phyloP scores from a whole-genome alignment of 1,284 basidiomycete species.

The Chalciporus sp. region DNA sequence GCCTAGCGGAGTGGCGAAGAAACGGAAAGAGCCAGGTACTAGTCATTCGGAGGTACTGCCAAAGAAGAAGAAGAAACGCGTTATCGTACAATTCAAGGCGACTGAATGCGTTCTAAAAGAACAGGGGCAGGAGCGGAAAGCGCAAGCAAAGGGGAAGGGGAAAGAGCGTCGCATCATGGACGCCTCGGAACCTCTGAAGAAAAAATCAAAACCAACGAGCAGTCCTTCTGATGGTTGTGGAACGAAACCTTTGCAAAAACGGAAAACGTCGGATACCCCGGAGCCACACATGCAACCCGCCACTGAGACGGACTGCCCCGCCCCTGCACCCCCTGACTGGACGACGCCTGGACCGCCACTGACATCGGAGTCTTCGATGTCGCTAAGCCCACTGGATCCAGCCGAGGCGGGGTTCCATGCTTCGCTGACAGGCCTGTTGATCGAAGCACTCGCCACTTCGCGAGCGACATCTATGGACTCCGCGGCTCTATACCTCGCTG shows the following conservation, averaged over 20 bases:
- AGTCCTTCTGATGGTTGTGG: not conserved
- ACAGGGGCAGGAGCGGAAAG: not conserved
- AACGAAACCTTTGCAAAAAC: not conserved
- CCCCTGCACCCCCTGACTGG: conserved; percentile 1
- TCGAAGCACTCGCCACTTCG: conserved; percentile 72
- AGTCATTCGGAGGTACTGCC: not conserved
- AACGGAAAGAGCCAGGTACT: not conserved
- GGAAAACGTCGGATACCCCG: not conserved
- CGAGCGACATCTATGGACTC: conserved; percentile 68
- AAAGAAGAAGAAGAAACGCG: conserved; percentile 12
- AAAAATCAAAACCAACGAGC: conserved; percentile 20
- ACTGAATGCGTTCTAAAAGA: conserved; percentile 1
- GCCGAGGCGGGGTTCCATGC: conserved; percentile 18
- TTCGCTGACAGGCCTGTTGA: conserved; percentile 62
- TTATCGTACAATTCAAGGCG: not conserved
- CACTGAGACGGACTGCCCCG: not conserved
- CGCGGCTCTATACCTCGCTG: conserved; percentile 52
- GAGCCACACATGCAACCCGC: conserved; percentile 5
- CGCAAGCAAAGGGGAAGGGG: not conserved
- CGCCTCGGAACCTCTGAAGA: conserved; percentile 17
- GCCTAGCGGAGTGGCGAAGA: conserved; percentile 10
- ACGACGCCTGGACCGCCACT: conserved; percentile 1
- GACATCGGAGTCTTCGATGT: not conserved
- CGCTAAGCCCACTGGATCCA: not conserved
- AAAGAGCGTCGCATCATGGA: not conserved